These are phyloP conservation scores for Solanum infundibuliforme DNA, from an alignment of 257 asterid genomes.

Conservation along the genomic window DNA sequence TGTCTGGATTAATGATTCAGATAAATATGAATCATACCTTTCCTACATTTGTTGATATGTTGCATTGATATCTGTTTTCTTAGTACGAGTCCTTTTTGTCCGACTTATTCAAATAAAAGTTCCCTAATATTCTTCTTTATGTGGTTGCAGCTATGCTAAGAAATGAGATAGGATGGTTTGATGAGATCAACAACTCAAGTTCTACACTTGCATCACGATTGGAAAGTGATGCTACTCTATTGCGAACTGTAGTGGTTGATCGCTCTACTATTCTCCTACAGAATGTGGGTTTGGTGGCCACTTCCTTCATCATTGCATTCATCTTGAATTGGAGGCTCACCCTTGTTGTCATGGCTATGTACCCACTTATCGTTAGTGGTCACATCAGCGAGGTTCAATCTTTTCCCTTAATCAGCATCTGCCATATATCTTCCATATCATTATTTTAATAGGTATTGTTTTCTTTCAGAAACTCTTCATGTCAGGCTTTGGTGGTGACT, in stretches of 20 bases:
- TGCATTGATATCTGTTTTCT: neutral
- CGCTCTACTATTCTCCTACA: slow-evolving; percentile 79
- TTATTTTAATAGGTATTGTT: neutral
- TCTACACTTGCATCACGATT: slow-evolving; percentile 79
- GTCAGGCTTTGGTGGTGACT: slow-evolving; percentile 87
- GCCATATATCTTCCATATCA: neutral
- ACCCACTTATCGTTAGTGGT: slow-evolving; percentile 80
- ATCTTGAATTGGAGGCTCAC: slow-evolving; percentile 97
- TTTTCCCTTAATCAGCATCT: neutral
- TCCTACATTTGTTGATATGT: neutral
- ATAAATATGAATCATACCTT: neutral
- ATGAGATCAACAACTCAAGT: slow-evolving; percentile 61
- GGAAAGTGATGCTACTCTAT: slow-evolving; percentile 75
- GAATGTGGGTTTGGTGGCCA: slow-evolving; percentile 65
- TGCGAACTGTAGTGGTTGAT: slow-evolving; percentile 83
- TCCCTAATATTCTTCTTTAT: neutral
- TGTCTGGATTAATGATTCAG: neutral
- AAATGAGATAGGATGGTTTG: slow-evolving; percentile 96
- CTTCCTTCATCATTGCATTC: slow-evolving; percentile 83
- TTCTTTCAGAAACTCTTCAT: slow-evolving; percentile 85
- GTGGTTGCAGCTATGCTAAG: slow-evolving; percentile 75
- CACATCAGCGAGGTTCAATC: slow-evolving; percentile 85
- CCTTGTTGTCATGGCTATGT: slow-evolving; percentile 82
- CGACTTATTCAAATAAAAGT: neutral
- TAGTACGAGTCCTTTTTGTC: neutral